Base-by-base conservation (phyloP, 1,139 yeast genomes). In the Blastobotrys serpentis region DNA sequence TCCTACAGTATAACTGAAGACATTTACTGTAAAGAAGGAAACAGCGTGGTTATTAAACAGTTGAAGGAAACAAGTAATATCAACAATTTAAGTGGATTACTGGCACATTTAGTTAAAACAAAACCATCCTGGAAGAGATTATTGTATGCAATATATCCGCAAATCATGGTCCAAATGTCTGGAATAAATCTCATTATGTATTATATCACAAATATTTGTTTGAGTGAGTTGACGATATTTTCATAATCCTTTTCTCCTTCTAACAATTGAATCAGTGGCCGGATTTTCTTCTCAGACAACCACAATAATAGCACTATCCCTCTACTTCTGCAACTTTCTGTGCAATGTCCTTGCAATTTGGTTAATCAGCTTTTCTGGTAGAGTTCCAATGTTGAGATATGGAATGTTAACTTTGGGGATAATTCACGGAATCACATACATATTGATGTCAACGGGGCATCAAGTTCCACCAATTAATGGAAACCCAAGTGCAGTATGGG, bases 161-260 rank as follows among this genome's bases (percentile, higher is more conserved):
- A 83, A 65, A 63, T 75, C 41, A 73, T 83, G 64, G 81, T 80
- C 52, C 88, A 83, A 63, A 70, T 81, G 52, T 80, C 84, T 41
- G 89, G 89, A 47, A 79, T 82, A 68, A 81, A 82, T 57, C 79
- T 82, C 42, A 73, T 83, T 67, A 79, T 68, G 39, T 71, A 55
- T 40, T 57, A 57, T 39, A 49, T 55, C 44, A 48, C 50, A 14
- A 44, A 34, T 23, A 52, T 57, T 21, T 56, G 59, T 29, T 47
- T 47, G 26, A 45, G 53, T 51, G 44, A 40, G 55, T 44, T n/a
- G n/a, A n/a, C n/a, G n/a, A n/a, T n/a, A n/a, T n/a, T n/a, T n/a
- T n/a, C n/a, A n/a, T n/a, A n/a, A n/a, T n/a, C n/a, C n/a, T n/a
- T n/a, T n/a, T n/a, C n/a, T n/a, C n/a, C n/a, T n/a, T 43, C 48